Percentiles rank a stretch among this genome's conserved stretches.
Evolutionary conservation across 2,329 filamentous ascomycete genomes (phyloP).

Genomic region (Claviceps sp.): DNA sequence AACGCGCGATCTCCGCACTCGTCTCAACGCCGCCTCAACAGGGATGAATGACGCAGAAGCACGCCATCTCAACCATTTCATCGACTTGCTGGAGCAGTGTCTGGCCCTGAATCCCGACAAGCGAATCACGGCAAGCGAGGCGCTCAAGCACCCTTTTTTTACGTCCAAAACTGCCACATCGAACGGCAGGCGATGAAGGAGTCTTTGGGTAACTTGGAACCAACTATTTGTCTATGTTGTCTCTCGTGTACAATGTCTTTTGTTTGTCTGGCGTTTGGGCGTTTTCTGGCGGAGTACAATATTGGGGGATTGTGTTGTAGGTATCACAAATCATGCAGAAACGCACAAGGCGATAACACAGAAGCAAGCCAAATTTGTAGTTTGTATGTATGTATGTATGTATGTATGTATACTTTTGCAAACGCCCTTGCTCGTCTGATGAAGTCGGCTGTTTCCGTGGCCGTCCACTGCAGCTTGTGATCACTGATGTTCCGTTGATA

Average conservation of each 20-base stretch:
- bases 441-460: no score
- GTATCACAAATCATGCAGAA: no score
- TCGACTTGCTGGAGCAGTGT: conserved; percentile 80
- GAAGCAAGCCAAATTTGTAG: no score
- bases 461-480: no score
- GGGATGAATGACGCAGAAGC: conserved; percentile 62
- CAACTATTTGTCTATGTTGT: neutral
- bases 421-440: no score
- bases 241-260: neutral
- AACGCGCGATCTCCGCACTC: conserved; percentile 66
- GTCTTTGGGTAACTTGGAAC: neutral
- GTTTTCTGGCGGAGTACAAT: neutral
- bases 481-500: no score
- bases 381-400: no score
- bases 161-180: conserved; percentile 19
- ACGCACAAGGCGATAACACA: no score
- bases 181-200: conserved; percentile 1
- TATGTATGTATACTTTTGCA: no score
- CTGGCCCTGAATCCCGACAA: conserved; percentile 85
- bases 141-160: conserved; percentile 83
- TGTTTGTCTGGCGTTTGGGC: neutral
- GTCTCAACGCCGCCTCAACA: conserved; percentile 60
- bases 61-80: conserved; percentile 69
- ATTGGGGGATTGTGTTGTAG: no score
- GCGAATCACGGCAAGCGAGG: conserved; percentile 74